phyloP scores from a whole-genome alignment of 768 basidiomycete species.

The Phaeotremella skinneri region DNA sequence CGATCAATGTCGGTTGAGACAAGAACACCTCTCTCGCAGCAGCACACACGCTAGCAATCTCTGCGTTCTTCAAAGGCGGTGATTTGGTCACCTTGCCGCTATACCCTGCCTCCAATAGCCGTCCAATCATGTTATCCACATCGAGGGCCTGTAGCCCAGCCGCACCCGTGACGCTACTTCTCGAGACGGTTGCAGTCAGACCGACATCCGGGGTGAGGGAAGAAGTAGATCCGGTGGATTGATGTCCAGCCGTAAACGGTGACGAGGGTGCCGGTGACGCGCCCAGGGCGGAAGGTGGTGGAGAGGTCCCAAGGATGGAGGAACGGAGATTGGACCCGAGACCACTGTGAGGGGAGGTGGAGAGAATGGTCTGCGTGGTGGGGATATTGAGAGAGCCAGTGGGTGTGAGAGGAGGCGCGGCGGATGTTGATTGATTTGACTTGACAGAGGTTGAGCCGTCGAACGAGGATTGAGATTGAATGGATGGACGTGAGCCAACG shows the following conservation, averaged over 20 bases:
- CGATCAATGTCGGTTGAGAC: constrained; percentile 92
- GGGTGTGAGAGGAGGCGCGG: constrained; percentile 9
- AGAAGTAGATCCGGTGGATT: constrained; percentile 20
- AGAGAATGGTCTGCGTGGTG: constrained; percentile 77
- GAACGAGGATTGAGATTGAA: constrained; percentile 25
- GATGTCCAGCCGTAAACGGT: constrained; percentile 17
- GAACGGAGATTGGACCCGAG: constrained; percentile 54
- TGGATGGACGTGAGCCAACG: constrained; percentile 3
- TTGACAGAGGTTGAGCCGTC: constrained; percentile 17
- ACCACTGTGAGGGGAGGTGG: constrained; percentile 60
- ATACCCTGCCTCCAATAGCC: constrained; percentile 93
- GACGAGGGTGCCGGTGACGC: constrained; percentile 32
- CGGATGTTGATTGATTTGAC: constrained; percentile 9
- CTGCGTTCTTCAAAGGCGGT: constrained; percentile 87
- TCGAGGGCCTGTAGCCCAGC: constrained; percentile 61
- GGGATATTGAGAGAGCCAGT: constrained; percentile 22
- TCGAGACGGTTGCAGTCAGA: constrained; percentile 22
- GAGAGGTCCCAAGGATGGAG: constrained; percentile 78
- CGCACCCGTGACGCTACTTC: constrained; percentile 24
- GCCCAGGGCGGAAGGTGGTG: constrained; percentile 43
- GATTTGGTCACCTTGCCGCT: constrained; percentile 94
- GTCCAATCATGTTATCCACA: constrained; percentile 96
- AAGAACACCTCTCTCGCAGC: constrained; percentile 96
- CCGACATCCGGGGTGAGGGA: constrained; percentile 57
- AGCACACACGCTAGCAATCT: constrained; percentile 90